Conservation (phyloP, 169 alveolate genomes). For the Blepharisma undulans region DNA sequence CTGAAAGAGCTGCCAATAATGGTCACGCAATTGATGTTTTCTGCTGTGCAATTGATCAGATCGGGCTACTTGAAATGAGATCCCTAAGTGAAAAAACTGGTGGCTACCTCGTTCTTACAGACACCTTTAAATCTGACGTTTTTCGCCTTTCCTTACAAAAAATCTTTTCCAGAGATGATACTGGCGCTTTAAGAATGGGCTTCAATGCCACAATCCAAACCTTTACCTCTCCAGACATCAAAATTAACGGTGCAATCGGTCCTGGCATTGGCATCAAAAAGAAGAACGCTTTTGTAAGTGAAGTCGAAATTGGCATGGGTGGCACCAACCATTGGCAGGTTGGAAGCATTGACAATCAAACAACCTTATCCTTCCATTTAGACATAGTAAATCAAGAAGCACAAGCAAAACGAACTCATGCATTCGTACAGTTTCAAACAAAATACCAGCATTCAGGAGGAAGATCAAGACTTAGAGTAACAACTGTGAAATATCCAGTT, state of each 20-base stretch:
- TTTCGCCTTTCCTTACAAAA: slow-evolving; percentile 90
- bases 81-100: slow-evolving; percentile 98
- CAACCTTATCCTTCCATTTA: slow-evolving; percentile 95
- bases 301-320: slow-evolving; percentile 95
- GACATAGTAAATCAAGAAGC: slow-evolving; percentile 83
- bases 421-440: slow-evolving; percentile 95
- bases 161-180: slow-evolving; percentile 88
- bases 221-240: slow-evolving; percentile 87
- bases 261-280: slow-evolving; percentile 90
- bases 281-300: slow-evolving; percentile 93
- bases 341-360: slow-evolving; percentile 95
- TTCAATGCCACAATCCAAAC: slow-evolving; percentile 94
- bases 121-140: slow-evolving; percentile 96
- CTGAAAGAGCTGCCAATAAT: slow-evolving; percentile 93
- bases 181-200: slow-evolving; percentile 95
- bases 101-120: slow-evolving; percentile 98
- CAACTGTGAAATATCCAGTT: slow-evolving; percentile 93
- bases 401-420: slow-evolving; percentile 64
- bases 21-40: slow-evolving; percentile 97
- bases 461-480: slow-evolving; percentile 95
- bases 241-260: slow-evolving; percentile 93
- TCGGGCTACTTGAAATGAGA: slow-evolving; percentile 99
- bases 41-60: slow-evolving; percentile 98
- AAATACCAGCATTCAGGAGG: slow-evolving; percentile 96
- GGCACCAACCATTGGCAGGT: slow-evolving; percentile 93